A percentile compares a stretch with the other conserved stretches of the same genome.
These are phyloP conservation scores for Aspergillus homomorphus DNA, from an alignment of 495 filamentous ascomycete genomes.

Conservation along the genomic window DNA sequence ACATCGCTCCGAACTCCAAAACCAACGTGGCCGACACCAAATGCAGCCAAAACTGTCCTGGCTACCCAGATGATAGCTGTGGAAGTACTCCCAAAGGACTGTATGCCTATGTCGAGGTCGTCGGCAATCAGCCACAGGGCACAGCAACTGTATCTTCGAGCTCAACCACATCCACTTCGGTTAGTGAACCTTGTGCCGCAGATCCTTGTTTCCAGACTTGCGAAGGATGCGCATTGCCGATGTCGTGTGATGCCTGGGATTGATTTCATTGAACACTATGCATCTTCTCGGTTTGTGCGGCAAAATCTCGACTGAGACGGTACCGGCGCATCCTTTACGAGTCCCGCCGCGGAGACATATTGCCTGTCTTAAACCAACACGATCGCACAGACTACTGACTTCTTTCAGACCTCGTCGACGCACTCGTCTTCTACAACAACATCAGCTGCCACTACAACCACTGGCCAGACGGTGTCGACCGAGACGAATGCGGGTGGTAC, in stretches of 20 bases:
- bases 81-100: conserved; percentile 52
- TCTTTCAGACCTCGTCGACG: conserved; percentile 9
- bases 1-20: conserved; percentile 57
- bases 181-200: conserved; percentile 5
- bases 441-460: conserved; percentile 35
- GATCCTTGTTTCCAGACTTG: background rate
- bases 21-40: conserved; percentile 31
- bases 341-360: background rate
- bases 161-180: conserved; percentile 24
- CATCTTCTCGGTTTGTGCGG: background rate
- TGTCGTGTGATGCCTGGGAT: background rate
- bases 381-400: conserved; percentile 7
- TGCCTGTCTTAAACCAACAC: background rate
- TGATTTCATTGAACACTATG: too few species aligned
- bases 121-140: conserved; percentile 28
- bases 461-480: conserved; percentile 29
- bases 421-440: conserved; percentile 18
- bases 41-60: conserved; percentile 62
- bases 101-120: conserved; percentile 56
- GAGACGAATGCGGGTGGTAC: conserved; percentile 45
- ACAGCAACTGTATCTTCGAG: conserved; percentile 31
- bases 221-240: conserved; percentile 2
- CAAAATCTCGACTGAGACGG: background rate
- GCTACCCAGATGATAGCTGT: conserved; percentile 63
- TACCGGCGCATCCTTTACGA: background rate